Evolutionary conservation across 176 grass and related monocot genomes (phyloP).

Genomic region (Musa troglodytarum): DNA sequence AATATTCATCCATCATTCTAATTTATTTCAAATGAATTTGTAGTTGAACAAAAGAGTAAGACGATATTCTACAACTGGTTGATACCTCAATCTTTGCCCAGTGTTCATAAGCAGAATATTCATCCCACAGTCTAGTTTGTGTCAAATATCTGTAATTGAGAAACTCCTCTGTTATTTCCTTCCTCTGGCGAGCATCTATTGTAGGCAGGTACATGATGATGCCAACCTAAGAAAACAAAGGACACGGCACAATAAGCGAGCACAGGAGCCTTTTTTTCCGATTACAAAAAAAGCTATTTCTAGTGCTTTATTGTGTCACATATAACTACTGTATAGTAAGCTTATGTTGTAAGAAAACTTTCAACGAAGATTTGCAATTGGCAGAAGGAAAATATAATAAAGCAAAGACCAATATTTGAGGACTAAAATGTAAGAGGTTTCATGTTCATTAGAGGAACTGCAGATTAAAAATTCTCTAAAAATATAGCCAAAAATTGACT

Average conservation of each 20-base stretch:
- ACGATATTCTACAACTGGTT: constrained; percentile 1
- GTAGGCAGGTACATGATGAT: constrained; percentile 96
- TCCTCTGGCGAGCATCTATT: constrained; percentile 72
- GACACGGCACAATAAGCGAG: not conserved
- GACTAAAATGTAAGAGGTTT: not conserved
- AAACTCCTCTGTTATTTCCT: constrained; percentile 86
- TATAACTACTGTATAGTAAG: not conserved
- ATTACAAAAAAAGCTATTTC: not conserved
- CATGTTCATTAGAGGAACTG: not conserved
- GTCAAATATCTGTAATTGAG: constrained; percentile 62
- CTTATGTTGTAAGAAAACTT: not conserved
- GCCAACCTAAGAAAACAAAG: constrained; percentile 56
- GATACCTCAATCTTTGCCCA: constrained; percentile 97
- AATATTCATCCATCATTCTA: constrained; percentile 68
- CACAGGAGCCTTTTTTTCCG: not conserved
- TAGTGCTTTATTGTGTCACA: not conserved
- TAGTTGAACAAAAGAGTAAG: constrained; percentile 54
- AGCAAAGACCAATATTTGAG: not conserved
- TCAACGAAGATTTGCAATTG: not conserved
- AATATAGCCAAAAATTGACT: not conserved
- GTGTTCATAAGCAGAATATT: constrained; percentile 85
- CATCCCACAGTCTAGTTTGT: constrained; percentile 60
- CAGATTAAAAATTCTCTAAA: no score
- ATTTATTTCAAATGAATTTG: constrained; percentile 41
- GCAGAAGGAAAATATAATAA: not conserved